Base-by-base conservation (phyloP, 768 basidiomycete species). In the Lentinula sp. region DNA sequence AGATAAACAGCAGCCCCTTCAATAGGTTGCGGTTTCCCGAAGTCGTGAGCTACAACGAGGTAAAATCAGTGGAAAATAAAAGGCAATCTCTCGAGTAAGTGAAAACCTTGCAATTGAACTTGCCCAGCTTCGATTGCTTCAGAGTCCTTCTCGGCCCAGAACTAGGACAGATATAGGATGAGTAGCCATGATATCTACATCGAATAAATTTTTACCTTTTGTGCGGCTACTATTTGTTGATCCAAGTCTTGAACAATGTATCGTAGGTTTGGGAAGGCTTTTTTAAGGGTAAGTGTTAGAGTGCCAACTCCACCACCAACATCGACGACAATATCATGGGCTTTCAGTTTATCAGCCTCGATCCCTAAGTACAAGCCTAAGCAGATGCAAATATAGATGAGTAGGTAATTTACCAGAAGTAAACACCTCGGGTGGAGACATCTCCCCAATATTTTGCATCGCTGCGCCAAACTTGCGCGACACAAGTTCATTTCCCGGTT, bases 241-340 rank as follows among this genome's bases (percentile, higher is more conserved):
- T 62, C 65, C 2, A 73, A 69, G 64, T 77, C 77, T 63, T 79
- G 76, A n/a, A 77, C 68, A 32, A 76, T 62, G 45, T 70, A 73
- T 16, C 66, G 65, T 8, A 76, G 61, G 37, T 74, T 65, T 8
- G 72, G 70, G 62, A 68, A 71, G 2, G 63, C 67, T 49, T 72
- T 70, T 3, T 67, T 62, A 15, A 78, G 49, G 10, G 63, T 62
- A 16, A 77, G 61, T 0, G 71, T 68, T 8, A 70, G 63, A 7
- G 69, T 64, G 3, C 77, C 77, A 16, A 73, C 63, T 37, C 71
- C 70, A 10, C 76, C 76, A 4, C 77, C 77, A 8, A 79, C 73
- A 41, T 74, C 73, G 2, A 74, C 73, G 12, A 73, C 57, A 18
- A 68, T 56, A n/a, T 64, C 62, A 4, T 62, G 66, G 0, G 63